Evolutionary conservation across 805 yeast species (phyloP).

Genomic region (Pichia eremophila): DNA sequence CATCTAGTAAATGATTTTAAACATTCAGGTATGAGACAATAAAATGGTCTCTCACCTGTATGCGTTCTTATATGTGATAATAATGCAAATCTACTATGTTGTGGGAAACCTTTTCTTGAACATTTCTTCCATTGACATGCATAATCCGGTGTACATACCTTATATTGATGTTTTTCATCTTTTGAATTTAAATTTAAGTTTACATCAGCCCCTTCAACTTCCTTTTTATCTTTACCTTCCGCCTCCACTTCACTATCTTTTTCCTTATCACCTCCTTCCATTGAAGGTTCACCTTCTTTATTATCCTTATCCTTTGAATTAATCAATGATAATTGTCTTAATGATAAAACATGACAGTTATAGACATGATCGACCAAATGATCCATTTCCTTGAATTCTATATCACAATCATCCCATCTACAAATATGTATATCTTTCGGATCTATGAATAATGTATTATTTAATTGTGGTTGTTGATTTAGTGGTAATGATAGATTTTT

Average conservation of each 20-base stretch:
- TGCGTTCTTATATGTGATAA: conserved; percentile 57
- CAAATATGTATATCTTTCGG: conserved; percentile 17
- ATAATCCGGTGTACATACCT: conserved; percentile 23
- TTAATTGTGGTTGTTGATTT: neutral
- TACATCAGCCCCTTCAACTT: too few relatives aligned
- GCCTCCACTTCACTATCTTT: too few relatives aligned
- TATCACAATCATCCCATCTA: conserved; percentile 30
- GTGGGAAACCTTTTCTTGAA: conserved; percentile 38
- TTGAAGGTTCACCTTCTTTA: neutral
- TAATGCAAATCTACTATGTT: conserved; percentile 48
- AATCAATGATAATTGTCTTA: neutral
- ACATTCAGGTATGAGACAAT: conserved; percentile 61
- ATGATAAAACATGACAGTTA: conserved; percentile 27
- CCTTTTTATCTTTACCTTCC: neutral
- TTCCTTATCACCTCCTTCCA: too few relatives aligned
- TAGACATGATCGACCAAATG: conserved; percentile 33
- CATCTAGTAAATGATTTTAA: conserved; percentile 47
- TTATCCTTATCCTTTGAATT: conserved; percentile 5
- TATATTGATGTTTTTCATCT: neutral
- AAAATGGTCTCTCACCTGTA: conserved; percentile 57
- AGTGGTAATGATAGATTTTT: neutral
- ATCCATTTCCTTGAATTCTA: conserved; percentile 25
- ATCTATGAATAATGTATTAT: neutral
- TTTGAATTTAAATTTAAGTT: neutral
- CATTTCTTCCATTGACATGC: conserved; percentile 59